These are phyloP conservation scores for Nicotiana sylvestris DNA, from an alignment of 257 asterid genomes.

Conservation along the genomic window DNA sequence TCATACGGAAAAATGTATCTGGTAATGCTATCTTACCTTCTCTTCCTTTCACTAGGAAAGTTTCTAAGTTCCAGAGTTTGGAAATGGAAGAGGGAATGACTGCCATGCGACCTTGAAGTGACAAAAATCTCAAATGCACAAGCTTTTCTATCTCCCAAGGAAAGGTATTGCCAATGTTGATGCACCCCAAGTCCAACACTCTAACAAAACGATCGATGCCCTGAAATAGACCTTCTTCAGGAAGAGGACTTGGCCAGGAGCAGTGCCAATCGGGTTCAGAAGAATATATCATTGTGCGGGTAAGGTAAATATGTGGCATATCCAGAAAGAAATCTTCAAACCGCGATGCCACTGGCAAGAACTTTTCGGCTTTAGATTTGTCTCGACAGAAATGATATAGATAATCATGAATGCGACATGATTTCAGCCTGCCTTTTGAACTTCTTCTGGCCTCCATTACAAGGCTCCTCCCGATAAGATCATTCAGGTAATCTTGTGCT, in stretches of 20 bases:
- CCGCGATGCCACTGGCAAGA: background rate
- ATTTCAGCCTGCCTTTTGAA: background rate
- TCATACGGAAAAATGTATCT: constrained; percentile 6
- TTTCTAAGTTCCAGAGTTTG: constrained; percentile 15
- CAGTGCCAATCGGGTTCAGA: background rate
- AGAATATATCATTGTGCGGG: background rate
- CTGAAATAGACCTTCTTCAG: background rate
- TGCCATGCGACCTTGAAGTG: background rate
- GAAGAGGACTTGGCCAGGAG: background rate
- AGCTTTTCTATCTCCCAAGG: background rate
- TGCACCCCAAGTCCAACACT: background rate
- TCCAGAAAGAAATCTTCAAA: background rate
- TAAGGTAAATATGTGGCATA: no score
- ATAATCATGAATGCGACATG: constrained; percentile 5
- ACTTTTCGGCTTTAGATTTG: background rate
- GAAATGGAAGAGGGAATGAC: background rate
- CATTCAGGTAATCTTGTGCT: constrained; percentile 7
- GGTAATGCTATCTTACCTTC: background rate
- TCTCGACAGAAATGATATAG: background rate
- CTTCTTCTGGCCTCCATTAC: background rate
- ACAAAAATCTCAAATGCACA: constrained; percentile 4
- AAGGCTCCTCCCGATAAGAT: constrained; percentile 11
- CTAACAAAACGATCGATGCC: no score
- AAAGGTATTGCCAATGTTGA: background rate
- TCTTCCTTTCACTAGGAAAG: background rate